These are phyloP conservation scores for Ilex paraguariensis DNA, from an alignment of 305 asterid genomes.

Conservation along the genomic window DNA sequence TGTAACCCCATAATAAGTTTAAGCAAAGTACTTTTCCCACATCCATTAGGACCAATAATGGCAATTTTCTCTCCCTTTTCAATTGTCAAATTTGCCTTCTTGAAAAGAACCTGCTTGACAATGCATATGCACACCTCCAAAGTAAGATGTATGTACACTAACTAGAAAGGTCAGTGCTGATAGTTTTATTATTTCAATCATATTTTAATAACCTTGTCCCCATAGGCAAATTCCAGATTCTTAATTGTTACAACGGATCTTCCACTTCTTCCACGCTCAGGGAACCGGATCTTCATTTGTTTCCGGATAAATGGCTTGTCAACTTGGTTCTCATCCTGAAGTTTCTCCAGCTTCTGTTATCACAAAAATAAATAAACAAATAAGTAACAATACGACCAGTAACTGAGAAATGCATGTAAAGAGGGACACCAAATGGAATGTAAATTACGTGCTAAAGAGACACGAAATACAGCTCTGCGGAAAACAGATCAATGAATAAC, in stretches of 20 bases:
- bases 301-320: constrained; percentile 97
- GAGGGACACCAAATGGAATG: too few relatives aligned
- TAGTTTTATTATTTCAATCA: constrained; percentile 1
- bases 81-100: constrained; percentile 71
- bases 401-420: too few relatives aligned
- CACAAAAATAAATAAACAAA: constrained; percentile 12
- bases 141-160: neutral
- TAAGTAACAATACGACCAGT: neutral
- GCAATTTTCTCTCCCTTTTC: constrained; percentile 93
- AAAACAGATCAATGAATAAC: too few relatives aligned
- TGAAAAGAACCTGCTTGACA: constrained; percentile 59
- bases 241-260: constrained; percentile 58
- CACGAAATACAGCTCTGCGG: too few relatives aligned
- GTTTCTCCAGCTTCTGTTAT: constrained; percentile 90
- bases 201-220: constrained; percentile 57
- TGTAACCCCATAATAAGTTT: constrained; percentile 88
- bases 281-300: constrained; percentile 98
- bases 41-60: constrained; percentile 94
- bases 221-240: constrained; percentile 73
- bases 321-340: constrained; percentile 80
- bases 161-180: neutral
- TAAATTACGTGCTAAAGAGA: too few relatives aligned
- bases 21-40: constrained; percentile 96
- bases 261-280: constrained; percentile 96
- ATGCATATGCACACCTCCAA: constrained; percentile 7